Base-by-base conservation (phyloP, 2,329 filamentous ascomycete species). In the Colletotrichum caudatum region DNA sequence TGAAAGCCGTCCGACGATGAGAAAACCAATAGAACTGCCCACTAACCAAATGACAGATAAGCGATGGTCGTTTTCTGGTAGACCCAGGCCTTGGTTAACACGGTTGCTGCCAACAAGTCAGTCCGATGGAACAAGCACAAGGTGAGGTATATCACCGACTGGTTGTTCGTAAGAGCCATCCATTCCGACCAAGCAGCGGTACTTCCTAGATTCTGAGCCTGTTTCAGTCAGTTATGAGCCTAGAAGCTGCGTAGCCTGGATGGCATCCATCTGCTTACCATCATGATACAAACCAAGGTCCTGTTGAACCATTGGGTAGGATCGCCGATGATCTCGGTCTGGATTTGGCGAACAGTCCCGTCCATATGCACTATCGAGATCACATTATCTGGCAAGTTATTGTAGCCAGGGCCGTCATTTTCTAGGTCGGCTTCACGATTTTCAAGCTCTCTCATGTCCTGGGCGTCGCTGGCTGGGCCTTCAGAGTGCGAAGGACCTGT, bases 141-240 rank as follows among this genome's bases (percentile, higher is more conserved):
- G 12, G 41, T 57, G 18, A 37, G 23, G 39, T 48, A 39, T 12
- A 5, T 8, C 14, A 72, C 77, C 37, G 73, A 79, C 77, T 81
- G 74, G 1, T 79, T 81, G 72, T 80, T 82, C 29, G 79, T 79
- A 1, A 80, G 79, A 46, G 81, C 73, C 3, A 81, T 78, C 79
- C 79, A 82, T 60, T 78, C 77, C 33, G 81, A 72, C 64, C 80
- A 81, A 44, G 78, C 80, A 59, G 59, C 33, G 5, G 46, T 39
- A 14, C 33, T 51, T 23, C n/a, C 59, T n/a, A 51, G 5, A 12
- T 44, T 37, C 26, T 51, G 59, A 35, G 59, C 59, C 59, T 62
- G 8, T 39, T 29, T 35, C 46, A 20, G 29, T 62, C 59, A 51
- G 33, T 23, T 18, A 18, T 50, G 20, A 12, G 6, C 11, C 8